Evolutionary conservation across 345 rosid genomes (phyloP).

Genomic region (Populus deltoides): DNA sequence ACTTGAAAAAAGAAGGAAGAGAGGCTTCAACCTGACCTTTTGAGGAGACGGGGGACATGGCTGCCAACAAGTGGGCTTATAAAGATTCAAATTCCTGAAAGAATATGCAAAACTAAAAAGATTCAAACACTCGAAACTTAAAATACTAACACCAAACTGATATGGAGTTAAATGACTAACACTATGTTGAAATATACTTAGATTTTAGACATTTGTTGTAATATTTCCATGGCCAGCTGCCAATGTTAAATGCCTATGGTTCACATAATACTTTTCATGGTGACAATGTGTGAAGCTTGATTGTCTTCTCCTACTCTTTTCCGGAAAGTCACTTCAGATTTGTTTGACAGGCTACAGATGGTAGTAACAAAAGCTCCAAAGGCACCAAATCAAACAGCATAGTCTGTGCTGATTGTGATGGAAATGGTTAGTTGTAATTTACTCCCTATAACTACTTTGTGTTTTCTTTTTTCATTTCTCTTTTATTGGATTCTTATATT

Average conservation of each 20-base stretch:
- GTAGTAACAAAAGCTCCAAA: constrained; percentile 35
- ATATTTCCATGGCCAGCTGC: neutral
- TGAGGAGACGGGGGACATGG: no score
- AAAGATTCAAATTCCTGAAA: no score
- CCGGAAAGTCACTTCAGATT: neutral
- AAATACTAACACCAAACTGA: no score
- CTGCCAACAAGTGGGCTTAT: no score
- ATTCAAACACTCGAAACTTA: no score
- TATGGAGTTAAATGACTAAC: no score
- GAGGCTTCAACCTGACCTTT: no score
- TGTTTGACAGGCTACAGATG: constrained; percentile 51
- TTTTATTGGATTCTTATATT: neutral
- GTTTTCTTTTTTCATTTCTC: neutral
- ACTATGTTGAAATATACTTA: neutral
- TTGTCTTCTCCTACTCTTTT: neutral
- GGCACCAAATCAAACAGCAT: constrained; percentile 52
- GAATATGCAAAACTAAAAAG: no score
- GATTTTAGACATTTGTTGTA: neutral
- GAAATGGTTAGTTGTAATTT: constrained; percentile 18
- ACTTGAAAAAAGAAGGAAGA: no score
- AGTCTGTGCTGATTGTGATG: constrained; percentile 68
- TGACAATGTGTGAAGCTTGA: neutral
- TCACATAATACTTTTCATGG: neutral
- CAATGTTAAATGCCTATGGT: neutral
- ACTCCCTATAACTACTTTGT: neutral